Evolutionary conservation across 495 filamentous ascomycete genomes (phyloP).

Genomic region (Neurospora discreta): DNA sequence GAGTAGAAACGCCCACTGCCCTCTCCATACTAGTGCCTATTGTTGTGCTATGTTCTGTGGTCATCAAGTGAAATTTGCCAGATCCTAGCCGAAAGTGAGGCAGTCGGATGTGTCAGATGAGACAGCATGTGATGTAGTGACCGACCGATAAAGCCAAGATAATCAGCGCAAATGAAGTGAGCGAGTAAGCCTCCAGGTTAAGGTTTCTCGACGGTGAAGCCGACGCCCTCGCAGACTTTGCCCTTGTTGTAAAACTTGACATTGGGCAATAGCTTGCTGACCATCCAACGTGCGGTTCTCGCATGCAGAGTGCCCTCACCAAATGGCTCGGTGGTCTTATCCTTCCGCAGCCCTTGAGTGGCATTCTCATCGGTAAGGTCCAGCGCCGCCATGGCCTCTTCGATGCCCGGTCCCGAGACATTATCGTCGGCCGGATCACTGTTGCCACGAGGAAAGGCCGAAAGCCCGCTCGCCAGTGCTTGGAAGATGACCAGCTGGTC

Average conservation of each 20-base stretch:
- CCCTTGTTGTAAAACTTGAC: conserved; percentile 43
- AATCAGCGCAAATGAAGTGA: neutral
- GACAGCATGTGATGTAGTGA: too few relatives aligned
- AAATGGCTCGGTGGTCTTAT: conserved; percentile 31
- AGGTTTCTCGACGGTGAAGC: conserved; percentile 13
- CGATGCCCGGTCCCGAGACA: conserved; percentile 3
- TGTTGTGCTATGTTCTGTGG: neutral
- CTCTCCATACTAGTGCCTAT: neutral
- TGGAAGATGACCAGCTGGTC: conserved; percentile 81
- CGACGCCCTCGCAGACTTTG: conserved; percentile 39
- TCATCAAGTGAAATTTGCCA: neutral
- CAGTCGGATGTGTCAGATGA: neutral
- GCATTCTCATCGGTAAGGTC: conserved; percentile 7
- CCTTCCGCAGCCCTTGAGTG: conserved; percentile 14
- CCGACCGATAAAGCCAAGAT: neutral
- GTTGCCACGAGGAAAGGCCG: conserved; percentile 23
- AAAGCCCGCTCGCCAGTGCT: conserved; percentile 50
- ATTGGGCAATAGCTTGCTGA: conserved; percentile 38
- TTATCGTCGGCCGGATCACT: conserved; percentile 7
- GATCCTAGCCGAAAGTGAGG: neutral
- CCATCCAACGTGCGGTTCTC: conserved; percentile 67
- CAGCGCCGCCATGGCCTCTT: conserved; percentile 8
- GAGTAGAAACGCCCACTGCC: neutral
- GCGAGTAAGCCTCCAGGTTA: neutral
- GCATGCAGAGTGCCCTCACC: conserved; percentile 57